Evolutionary conservation across 805 yeast genomes (phyloP), one percentile per base, ranked within the genome.

Genomic region (Sungouiella blattae): DNA sequence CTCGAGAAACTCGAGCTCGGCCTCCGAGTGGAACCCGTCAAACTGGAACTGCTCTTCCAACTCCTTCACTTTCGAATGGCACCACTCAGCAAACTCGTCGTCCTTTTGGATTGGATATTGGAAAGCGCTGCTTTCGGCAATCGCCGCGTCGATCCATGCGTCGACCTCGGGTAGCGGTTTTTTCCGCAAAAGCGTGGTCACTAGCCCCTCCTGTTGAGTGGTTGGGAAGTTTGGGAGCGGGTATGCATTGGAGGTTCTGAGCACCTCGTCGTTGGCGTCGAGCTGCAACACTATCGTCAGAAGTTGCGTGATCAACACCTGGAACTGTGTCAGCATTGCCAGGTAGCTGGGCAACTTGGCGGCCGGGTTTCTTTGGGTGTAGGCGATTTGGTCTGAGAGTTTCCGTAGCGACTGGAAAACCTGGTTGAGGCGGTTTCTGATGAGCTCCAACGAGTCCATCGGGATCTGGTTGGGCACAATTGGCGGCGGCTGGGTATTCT

Each of bases 121-220:
- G 41, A 53, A 30, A 30, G 35, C 49, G 30, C 14, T 52, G 24
- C 45, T 41, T 5, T 50, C 51, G 11, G 38, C 43, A 18, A 49
- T 34, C 2, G 59, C 59, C 5, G 36, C 22, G 18, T 69, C 69
- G 6, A 88, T 75, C 97, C 98, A 91, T 30, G 78, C 84, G 33
- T 80, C 85, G 2, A 91, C 95, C 43, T 89, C 97, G 0, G 98
- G 98, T 8, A 86, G 65, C 32, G 83, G 82, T 55, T 89, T 91
- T 56, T 89, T 93, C 39, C 98, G 73, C 40, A 93, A 59, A 40
- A 93, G 65, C 0, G 97, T 88, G 0, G 95, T 84, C 33, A 89
- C 62, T 23, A 93, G 68, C 2, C 87, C 85, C 50, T 85, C 89
- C 44, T 86, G 89, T 28, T 86, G 83, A 1, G 87, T 75, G 0